Evolutionary conservation across 768 basidiomycete species (phyloP), one percentile per base, ranked within the genome.

Genomic region (Lactarius tabidus): DNA sequence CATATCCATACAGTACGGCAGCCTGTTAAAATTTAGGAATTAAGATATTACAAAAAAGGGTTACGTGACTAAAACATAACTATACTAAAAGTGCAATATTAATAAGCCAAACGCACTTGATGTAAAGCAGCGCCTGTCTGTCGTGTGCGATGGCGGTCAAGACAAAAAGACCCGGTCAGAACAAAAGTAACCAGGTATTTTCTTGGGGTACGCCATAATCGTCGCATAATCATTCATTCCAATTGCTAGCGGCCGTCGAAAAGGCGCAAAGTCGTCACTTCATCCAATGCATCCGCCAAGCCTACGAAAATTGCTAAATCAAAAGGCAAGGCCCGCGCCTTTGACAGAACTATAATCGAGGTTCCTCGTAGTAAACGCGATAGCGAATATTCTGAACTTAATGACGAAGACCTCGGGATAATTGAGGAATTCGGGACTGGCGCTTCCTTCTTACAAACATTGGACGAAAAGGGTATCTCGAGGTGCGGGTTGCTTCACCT

Each of bases 391-490:
- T 63, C 57, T 7, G 67, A 53, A 15, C 74, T 91, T 20, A 87
- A 85, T n/a, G 88, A 89, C 39, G 84, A 87, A 65, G 90, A 89
- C 66, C 76, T 87, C 38, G 84, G 82, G n/a, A 74, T 89, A 57
- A 75, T 93, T 29, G 78, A 84, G 61, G 83, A 87, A 69, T 90
- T 86, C 70, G 83, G 88, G 26, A 79, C 78, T 28, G 81, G 85
- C 2, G 80, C 81, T 38, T 77, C 80, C 36, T 98, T 98, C 76
- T 76, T 98, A 66, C 77, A 81, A 36, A 78, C 77, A 26, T 76
- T 97, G 60, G 93, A 98, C 75, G 81, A 82, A 66, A 85, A 84
- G 70, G 90, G 85, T n/a, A 90, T 98, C 63, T 81, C 90, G 67
- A 83, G 89, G 95, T 91, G 71, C 65, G 83, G 76, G 12, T 7